These are phyloP conservation scores for Gossypium stocksii DNA, from an alignment of 345 rosid genomes.

Conservation along the genomic window DNA sequence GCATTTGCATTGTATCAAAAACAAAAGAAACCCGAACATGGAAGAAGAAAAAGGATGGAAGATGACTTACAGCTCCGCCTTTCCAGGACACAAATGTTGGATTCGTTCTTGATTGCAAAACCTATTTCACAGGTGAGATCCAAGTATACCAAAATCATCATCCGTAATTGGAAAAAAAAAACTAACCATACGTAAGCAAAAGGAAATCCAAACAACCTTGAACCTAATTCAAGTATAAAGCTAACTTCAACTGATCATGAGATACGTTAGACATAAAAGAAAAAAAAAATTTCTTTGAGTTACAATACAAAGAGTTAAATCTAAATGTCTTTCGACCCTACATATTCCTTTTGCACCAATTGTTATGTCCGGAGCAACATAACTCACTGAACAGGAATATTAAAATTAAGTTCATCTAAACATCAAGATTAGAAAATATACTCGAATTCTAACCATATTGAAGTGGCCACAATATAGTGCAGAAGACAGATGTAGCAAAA, in stretches of 20 bases:
- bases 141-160: slow-evolving; percentile 22
- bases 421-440: not conserved
- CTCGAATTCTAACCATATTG: not conserved
- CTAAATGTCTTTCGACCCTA: slow-evolving; percentile 1
- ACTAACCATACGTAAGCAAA: not conserved
- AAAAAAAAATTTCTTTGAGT: not conserved
- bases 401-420: slow-evolving; percentile 2
- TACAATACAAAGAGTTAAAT: not conserved
- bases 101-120: slow-evolving; percentile 71
- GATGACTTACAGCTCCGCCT: slow-evolving; percentile 78
- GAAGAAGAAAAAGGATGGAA: slow-evolving; percentile 2
- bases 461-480: not conserved
- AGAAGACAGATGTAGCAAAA: not conserved
- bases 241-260: not conserved
- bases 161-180: slow-evolving; percentile 5
- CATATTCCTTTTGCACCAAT: not conserved
- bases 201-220: not conserved
- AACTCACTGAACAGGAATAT: not conserved
- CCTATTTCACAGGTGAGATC: slow-evolving; percentile 32
- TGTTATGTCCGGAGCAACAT: not conserved
- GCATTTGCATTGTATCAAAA: not conserved
- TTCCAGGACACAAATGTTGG: slow-evolving; percentile 69
- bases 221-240: not conserved
- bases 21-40: slow-evolving; percentile 1
- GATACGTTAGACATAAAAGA: not conserved